These are phyloP conservation scores for Sarcodon aspratus DNA, from an alignment of 768 basidiomycete species.

Conservation along the genomic window DNA sequence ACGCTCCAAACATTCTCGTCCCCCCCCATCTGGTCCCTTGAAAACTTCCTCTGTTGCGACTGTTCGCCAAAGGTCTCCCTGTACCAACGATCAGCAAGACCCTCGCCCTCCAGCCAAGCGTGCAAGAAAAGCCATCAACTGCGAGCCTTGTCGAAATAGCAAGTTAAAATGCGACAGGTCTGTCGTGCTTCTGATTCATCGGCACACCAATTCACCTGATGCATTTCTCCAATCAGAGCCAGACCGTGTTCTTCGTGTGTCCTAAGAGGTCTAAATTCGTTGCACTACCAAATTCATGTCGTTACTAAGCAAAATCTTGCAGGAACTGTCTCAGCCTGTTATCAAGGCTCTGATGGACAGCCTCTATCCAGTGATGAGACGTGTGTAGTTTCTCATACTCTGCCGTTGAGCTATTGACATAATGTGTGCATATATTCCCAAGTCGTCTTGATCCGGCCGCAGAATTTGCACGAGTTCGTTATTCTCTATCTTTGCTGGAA, in stretches of 20 bases:
- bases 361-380: slow-evolving; percentile 41
- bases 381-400: slow-evolving; percentile 12
- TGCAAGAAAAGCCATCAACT: slow-evolving; percentile 81
- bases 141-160: slow-evolving; percentile 78
- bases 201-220: slow-evolving; percentile 5
- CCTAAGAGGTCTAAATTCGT: slow-evolving; percentile 41
- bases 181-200: slow-evolving; percentile 8
- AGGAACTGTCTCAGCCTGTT: slow-evolving; percentile 77
- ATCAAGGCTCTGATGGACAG: slow-evolving; percentile 56
- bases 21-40: too few relatives aligned
- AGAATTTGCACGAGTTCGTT: slow-evolving; percentile 58
- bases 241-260: slow-evolving; percentile 87
- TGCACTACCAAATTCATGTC: too few relatives aligned
- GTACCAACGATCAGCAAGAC: not conserved
- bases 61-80: too few relatives aligned
- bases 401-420: slow-evolving; percentile 6
- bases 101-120: slow-evolving; percentile 58
- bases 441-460: slow-evolving; percentile 47
- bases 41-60: too few relatives aligned
- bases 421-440: slow-evolving; percentile 5
- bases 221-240: slow-evolving; percentile 35
- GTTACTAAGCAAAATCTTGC: slow-evolving; percentile 2
- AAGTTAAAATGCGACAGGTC: slow-evolving; percentile 87
- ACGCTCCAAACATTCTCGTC: too few relatives aligned
- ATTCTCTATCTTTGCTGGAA: slow-evolving; percentile 59